Evolutionary conservation across 1,139 yeast species (phyloP).

Genomic region (Suhomyces bolitotheri): DNA sequence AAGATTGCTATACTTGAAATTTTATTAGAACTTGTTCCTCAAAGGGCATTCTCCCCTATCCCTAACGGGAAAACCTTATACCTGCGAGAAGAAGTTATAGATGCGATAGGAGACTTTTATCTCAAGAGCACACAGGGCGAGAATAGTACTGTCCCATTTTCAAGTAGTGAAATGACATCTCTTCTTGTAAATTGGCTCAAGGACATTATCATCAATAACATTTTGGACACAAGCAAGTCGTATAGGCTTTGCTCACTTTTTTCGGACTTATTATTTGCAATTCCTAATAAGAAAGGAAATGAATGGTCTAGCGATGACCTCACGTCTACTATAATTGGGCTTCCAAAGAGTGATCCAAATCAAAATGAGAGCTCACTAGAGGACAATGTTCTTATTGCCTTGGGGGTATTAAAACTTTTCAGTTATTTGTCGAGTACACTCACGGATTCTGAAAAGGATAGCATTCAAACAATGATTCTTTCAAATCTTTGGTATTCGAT

Average conservation of each 20-base stretch:
- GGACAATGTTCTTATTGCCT: slow-evolving; percentile 30
- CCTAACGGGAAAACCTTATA: slow-evolving; percentile 16
- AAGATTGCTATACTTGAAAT: slow-evolving; percentile 40
- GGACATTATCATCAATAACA: slow-evolving; percentile 4
- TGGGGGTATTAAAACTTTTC: slow-evolving; percentile 51
- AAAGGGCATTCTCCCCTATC: slow-evolving; percentile 54
- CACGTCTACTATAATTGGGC: slow-evolving; percentile 30
- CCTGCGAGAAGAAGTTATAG: slow-evolving; percentile 1
- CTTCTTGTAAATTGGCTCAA: slow-evolving; percentile 5
- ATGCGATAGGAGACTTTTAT: slow-evolving; percentile 12
- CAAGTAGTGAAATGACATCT: slow-evolving; percentile 5
- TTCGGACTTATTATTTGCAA: slow-evolving; percentile 14
- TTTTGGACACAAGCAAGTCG: slow-evolving; percentile 7
- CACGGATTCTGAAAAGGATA: slow-evolving; percentile 28
- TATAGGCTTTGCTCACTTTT: slow-evolving; percentile 14
- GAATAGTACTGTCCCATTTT: slow-evolving; percentile 6
- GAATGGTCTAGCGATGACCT: slow-evolving; percentile 21
- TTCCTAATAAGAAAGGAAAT: slow-evolving; percentile 10
- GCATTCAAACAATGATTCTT: slow-evolving; percentile 36
- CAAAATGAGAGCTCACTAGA: slow-evolving; percentile 8
- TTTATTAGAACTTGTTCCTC: slow-evolving; percentile 54
- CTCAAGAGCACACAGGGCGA: slow-evolving; percentile 4
- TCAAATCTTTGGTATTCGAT: slow-evolving; percentile 51
- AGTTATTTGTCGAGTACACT: slow-evolving; percentile 32
- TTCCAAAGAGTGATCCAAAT: slow-evolving; percentile 17